Conservation (phyloP, 2,329 filamentous ascomycete genomes). For the Macrophomina pseudophaseolina region DNA sequence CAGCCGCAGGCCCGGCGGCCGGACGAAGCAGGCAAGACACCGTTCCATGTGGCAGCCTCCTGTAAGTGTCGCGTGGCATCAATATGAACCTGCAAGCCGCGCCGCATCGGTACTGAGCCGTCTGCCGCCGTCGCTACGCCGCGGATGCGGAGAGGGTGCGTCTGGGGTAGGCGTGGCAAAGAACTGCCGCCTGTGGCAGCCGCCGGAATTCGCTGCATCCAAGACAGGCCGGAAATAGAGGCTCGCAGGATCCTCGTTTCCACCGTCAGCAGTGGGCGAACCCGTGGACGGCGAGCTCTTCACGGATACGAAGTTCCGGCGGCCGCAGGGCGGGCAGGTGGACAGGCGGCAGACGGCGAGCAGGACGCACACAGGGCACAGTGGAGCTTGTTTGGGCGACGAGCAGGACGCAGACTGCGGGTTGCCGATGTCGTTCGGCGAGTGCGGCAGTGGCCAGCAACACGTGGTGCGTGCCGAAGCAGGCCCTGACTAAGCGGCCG, state of each 20-base stretch:
- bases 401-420: neutral
- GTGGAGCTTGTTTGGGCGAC: neutral
- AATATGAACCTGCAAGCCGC: neutral
- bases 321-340: too few species aligned
- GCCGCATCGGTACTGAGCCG: conserved; percentile 5
- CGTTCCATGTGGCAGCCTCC: neutral
- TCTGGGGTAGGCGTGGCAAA: conserved; percentile 3
- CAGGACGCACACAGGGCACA: neutral
- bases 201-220: neutral
- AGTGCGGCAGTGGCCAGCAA: neutral
- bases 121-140: neutral
- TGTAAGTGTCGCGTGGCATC: conserved; percentile 2
- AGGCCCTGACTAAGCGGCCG: neutral
- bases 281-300: neutral
- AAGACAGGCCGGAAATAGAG: neutral
- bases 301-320: neutral
- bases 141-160: conserved; percentile 1
- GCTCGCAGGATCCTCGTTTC: neutral
- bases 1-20: conserved; percentile 8
- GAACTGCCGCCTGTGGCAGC: neutral
- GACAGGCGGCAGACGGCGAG: neutral
- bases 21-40: neutral
- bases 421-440: conserved; percentile 9
- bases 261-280: neutral
- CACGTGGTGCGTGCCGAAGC: neutral